These are phyloP conservation scores for Phytophthora multivora DNA, from an alignment of 352 stramenopile genomes.

Conservation along the genomic window DNA sequence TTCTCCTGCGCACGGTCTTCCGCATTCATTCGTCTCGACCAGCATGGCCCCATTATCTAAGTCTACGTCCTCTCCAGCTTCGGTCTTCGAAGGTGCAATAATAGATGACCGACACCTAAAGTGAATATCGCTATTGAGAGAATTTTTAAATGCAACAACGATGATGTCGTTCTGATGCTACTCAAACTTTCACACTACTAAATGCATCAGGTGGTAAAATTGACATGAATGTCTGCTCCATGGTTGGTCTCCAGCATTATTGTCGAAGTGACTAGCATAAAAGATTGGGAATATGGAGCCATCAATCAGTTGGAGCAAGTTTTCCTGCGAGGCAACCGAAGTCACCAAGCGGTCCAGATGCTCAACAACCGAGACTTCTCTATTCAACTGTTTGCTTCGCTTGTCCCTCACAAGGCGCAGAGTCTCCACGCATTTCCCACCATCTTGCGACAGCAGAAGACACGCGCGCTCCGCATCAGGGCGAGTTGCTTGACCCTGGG, in stretches of 20 bases:
- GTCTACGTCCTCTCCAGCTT: background rate
- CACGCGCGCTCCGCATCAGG: slow-evolving; percentile 47
- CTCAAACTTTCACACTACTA: background rate
- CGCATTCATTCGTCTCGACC: slow-evolving; percentile 11
- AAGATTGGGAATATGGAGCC: slow-evolving; percentile 94
- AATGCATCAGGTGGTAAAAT: background rate
- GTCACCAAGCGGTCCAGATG: slow-evolving; percentile 66
- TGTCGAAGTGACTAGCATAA: slow-evolving; percentile 84
- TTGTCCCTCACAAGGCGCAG: slow-evolving; percentile 80
- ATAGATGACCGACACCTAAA: slow-evolving; percentile 1
- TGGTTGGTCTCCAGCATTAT: slow-evolving; percentile 92
- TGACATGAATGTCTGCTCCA: slow-evolving; percentile 77
- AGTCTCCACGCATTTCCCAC: slow-evolving; percentile 6
- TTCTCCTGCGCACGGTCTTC: slow-evolving; percentile 43
- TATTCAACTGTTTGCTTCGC: slow-evolving; percentile 92
- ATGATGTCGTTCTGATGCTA: background rate
- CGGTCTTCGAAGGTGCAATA: background rate
- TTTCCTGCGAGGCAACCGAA: slow-evolving; percentile 57
- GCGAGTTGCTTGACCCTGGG: slow-evolving; percentile 84
- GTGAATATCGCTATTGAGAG: too few relatives aligned
- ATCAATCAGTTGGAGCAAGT: slow-evolving; percentile 87
- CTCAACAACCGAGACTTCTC: slow-evolving; percentile 87
- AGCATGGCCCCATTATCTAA: slow-evolving; percentile 19
- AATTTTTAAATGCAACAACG: background rate
- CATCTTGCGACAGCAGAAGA: slow-evolving; percentile 30